These are phyloP conservation scores for Lactifluus subvellereus DNA, from an alignment of 768 basidiomycete genomes.

Conservation along the genomic window DNA sequence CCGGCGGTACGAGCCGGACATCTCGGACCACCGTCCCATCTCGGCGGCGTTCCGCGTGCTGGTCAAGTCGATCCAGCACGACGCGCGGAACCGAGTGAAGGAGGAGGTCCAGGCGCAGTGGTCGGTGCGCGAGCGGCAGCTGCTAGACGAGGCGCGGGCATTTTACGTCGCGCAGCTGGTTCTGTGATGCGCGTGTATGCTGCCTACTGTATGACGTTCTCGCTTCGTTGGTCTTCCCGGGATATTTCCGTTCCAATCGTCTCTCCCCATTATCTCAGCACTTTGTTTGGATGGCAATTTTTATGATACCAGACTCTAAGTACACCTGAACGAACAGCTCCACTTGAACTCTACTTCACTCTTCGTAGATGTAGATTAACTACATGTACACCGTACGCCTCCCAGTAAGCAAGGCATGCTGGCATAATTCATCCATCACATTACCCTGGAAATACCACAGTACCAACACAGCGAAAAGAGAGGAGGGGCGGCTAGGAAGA, in stretches of 20 bases:
- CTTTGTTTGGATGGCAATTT: neutral
- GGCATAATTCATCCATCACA: conserved; percentile 5
- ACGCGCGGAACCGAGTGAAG: conserved; percentile 52
- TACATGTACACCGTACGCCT: neutral
- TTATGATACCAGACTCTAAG: conserved; percentile 5
- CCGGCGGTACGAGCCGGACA: conserved; percentile 74
- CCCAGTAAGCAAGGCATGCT: neutral
- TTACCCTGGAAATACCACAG: neutral
- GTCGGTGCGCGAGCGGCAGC: conserved; percentile 33
- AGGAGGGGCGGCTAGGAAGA: neutral
- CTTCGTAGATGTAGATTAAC: neutral
- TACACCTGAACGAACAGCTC: neutral
- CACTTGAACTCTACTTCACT: neutral
- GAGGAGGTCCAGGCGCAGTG: conserved; percentile 51
- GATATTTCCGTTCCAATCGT: neutral
- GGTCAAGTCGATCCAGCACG: conserved; percentile 64
- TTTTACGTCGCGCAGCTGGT: conserved; percentile 34
- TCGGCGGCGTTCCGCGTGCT: conserved; percentile 71
- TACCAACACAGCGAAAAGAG: neutral
- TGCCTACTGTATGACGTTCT: neutral
- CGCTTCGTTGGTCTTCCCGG: neutral
- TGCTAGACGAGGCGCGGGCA: conserved; percentile 30
- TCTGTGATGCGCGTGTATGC: conserved; percentile 24
- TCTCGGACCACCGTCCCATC: conserved; percentile 88
- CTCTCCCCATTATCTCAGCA: neutral